A percentile compares a stretch with the other conserved stretches of the same genome.
Conservation (phyloP, 495 filamentous ascomycete species). For the Xylaria flabelliformis region DNA sequence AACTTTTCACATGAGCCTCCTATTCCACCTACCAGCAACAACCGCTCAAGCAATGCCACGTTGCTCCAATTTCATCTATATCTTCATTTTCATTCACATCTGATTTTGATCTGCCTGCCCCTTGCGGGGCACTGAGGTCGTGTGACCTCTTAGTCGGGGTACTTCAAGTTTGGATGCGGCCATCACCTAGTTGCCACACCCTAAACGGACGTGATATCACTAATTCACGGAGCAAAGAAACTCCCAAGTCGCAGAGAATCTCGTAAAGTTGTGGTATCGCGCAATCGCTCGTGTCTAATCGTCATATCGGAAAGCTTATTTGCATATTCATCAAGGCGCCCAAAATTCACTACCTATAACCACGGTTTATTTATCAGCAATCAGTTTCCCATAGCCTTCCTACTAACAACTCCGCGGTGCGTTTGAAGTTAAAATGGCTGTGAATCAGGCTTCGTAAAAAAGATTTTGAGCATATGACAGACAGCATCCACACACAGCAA, state of each 20-base stretch:
- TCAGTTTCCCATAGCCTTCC: not conserved
- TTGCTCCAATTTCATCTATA: not conserved
- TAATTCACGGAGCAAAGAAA: not conserved
- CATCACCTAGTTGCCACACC: constrained; percentile 9
- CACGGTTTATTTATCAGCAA: not conserved
- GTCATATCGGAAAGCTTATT: not conserved
- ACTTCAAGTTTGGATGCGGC: constrained; percentile 8
- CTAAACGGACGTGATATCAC: constrained; percentile 2
- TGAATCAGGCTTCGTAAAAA: not conserved
- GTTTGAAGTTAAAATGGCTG: not conserved
- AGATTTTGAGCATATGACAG: not conserved
- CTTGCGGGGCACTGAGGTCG: constrained; percentile 20
- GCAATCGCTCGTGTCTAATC: not conserved
- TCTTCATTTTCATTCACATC: not conserved
- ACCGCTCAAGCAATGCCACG: not conserved
- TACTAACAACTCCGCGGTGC: not conserved
- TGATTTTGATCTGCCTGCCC: constrained; percentile 13
- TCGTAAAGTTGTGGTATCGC: not conserved
- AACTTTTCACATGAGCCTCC: constrained; percentile 2
- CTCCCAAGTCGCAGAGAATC: not conserved
- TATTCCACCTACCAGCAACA: constrained; percentile 13
- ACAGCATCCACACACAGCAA: not conserved
- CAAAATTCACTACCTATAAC: not conserved
- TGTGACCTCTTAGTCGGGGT: constrained; percentile 18
- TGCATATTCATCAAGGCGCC: not conserved